Base-by-base conservation (phyloP, 2,329 filamentous ascomycete genomes). In the Colletotrichum sp. region DNA sequence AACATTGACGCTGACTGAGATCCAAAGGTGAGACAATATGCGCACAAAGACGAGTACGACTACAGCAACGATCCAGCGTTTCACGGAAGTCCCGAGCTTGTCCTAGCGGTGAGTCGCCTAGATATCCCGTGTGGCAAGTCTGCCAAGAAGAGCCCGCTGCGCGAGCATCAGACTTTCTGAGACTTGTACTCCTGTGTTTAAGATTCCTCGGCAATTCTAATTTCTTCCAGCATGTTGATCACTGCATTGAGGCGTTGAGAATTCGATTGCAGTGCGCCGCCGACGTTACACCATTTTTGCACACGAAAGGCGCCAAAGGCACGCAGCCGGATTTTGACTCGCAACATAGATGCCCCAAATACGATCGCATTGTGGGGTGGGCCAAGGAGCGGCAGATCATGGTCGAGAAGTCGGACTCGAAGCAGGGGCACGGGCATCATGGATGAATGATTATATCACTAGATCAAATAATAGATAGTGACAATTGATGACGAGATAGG, bases 1-100 rank as follows among this genome's bases (percentile, higher is more conserved):
- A 8, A 21, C 4, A 13, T 34, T 21, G 28, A 34, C 7, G 12
- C 30, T 9, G 28, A 62, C 59, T 34, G 59, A 62, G 18, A 24
- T 10, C n/a, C 18, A 12, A 30, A 62, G 59, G 18, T 86, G 79
- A 80, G 88, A 15, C 71, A 73, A 16, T 73, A 63, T 18, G 71
- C 60, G 18, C 71, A 73, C 24, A 73, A n/a, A 28, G 44, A 57
- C 18, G 65, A 73, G 8, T 73, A 36, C 24, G 66, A 73, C 32
- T 73, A 73, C 24, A 73, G 71, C 30, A 24, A 44, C 9, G 71
- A 73, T 12, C 71, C 71, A 9, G 71, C 71, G 13, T 73, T 73
- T 21, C 65, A 69, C 16, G 71, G 71, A 49, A 44, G 16, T 3
- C 65, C 67, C 9, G 71, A 73, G 8, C 57, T 73, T 30, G 71